Percentiles rank a stretch among this genome's conserved stretches.
Evolutionary conservation across 768 basidiomycete species (phyloP).

Genomic region (Auricularia sp.): DNA sequence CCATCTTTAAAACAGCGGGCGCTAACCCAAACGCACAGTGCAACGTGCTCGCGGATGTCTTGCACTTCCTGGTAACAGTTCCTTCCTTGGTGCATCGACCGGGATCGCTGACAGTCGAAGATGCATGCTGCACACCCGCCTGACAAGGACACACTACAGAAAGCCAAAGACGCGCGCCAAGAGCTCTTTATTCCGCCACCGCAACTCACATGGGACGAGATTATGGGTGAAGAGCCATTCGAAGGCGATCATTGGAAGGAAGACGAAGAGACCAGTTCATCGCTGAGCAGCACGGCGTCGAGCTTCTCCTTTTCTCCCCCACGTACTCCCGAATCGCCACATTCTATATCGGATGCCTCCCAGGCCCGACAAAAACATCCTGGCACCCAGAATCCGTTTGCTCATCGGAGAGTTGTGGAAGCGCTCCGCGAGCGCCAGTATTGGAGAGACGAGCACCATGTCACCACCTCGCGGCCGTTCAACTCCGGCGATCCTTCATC

Average conservation of each 20-base stretch:
- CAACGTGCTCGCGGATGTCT: neutral
- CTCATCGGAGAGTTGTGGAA: neutral
- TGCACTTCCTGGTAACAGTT: neutral
- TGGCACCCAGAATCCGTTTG: neutral
- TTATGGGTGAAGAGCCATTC: constrained; percentile 72
- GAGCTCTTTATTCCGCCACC: constrained; percentile 5
- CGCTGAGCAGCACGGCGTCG: neutral
- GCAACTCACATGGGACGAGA: constrained; percentile 62
- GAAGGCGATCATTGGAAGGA: constrained; percentile 80
- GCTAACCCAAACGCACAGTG: neutral
- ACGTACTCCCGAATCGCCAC: neutral
- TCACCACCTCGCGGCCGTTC: neutral
- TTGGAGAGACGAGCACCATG: neutral
- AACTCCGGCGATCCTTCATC: neutral
- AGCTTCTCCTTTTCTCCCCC: neutral
- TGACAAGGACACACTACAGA: neutral
- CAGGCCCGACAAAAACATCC: neutral
- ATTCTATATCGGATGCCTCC: neutral
- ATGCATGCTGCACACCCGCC: neutral
- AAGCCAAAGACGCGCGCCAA: neutral
- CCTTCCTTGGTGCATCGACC: too few species aligned
- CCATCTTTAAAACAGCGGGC: neutral
- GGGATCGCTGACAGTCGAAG: too few species aligned
- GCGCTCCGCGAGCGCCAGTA: neutral
- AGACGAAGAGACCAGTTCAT: constrained; percentile 28